phyloP scores from a whole-genome alignment of 805 yeast species.

The Sugiyamaella chiloensis region DNA sequence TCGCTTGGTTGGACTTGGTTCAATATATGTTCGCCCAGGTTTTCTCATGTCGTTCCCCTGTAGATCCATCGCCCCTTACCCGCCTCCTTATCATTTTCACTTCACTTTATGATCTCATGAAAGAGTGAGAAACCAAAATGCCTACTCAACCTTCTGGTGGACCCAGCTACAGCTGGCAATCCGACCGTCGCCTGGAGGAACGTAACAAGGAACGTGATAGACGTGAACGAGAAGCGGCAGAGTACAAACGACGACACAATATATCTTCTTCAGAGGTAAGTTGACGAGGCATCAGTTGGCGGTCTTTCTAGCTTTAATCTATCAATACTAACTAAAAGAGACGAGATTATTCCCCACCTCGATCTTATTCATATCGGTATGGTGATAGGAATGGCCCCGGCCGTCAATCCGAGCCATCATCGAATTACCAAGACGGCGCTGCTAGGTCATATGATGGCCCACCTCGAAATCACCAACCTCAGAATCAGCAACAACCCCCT shows the following conservation, averaged over 20 bases:
- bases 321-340: neutral
- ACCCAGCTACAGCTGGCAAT: constrained; percentile 12
- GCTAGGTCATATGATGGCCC: neutral
- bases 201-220: constrained; percentile 27
- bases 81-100: constrained; percentile 5
- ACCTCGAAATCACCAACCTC: too few relatives aligned
- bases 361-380: neutral
- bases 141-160: constrained; percentile 15
- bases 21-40: too few relatives aligned
- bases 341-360: constrained; percentile 4
- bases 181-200: constrained; percentile 23
- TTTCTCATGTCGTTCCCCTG: too few relatives aligned
- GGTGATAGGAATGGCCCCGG: neutral
- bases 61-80: too few relatives aligned
- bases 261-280: constrained; percentile 13
- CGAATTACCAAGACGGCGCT: neutral
- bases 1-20: too few relatives aligned
- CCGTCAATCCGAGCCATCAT: neutral
- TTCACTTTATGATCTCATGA: constrained; percentile 7
- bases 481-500: too few relatives aligned
- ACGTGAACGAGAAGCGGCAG: constrained; percentile 27
- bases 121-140: constrained; percentile 4
- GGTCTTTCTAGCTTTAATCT: too few relatives aligned
- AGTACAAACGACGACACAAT: constrained; percentile 25
- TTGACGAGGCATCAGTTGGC: neutral